These are phyloP conservation scores for Rhizophagus prolifer DNA, from an alignment of 192 early-diverging fungal genomes.

Conservation along the genomic window DNA sequence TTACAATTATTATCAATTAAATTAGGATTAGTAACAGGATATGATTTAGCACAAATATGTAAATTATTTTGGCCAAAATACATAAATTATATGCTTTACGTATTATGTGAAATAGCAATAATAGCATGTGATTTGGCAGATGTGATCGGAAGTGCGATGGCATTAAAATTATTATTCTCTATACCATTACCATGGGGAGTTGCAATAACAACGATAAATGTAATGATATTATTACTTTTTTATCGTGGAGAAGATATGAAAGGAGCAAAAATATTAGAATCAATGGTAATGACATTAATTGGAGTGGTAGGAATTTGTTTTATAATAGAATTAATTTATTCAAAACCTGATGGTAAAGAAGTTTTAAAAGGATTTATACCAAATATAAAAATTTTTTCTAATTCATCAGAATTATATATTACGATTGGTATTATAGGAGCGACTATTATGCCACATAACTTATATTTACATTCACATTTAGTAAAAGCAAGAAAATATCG, in stretches of 20 bases:
- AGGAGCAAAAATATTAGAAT: conserved; percentile 63
- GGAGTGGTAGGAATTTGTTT: conserved; percentile 65
- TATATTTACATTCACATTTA: conserved; percentile 77
- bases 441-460: conserved; percentile 86
- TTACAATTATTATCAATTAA: conserved; percentile 78
- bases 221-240: conserved; percentile 64
- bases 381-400: conserved; percentile 50
- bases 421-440: conserved; percentile 85
- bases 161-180: conserved; percentile 71
- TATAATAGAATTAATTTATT: conserved; percentile 57
- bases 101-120: conserved; percentile 75
- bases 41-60: conserved; percentile 74
- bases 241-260: conserved; percentile 53
- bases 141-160: conserved; percentile 83
- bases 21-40: conserved; percentile 73
- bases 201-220: conserved; percentile 70
- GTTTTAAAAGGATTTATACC: conserved; percentile 70
- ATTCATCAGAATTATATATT: conserved; percentile 62
- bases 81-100: conserved; percentile 69
- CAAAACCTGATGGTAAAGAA: conserved; percentile 55
- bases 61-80: conserved; percentile 53
- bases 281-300: conserved; percentile 64
- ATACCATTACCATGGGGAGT: conserved; percentile 73
- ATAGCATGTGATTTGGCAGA: conserved; percentile 83
- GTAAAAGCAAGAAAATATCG: conserved; percentile 59